These are phyloP conservation scores for Xylaria sp. DNA, from an alignment of 495 filamentous ascomycete species.

Conservation along the genomic window DNA sequence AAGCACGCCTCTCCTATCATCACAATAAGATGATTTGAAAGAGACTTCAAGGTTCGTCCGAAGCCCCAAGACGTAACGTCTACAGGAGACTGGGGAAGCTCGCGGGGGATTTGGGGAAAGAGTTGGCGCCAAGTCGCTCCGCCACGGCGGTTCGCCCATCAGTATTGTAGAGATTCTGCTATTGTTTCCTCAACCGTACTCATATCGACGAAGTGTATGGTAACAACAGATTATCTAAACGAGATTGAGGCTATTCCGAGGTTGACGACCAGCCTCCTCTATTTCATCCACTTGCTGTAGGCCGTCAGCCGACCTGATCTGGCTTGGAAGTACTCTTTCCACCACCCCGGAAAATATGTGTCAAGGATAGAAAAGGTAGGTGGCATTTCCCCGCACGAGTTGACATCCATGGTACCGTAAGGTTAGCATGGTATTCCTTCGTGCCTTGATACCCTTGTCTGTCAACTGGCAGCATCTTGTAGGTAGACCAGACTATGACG, in stretches of 20 bases:
- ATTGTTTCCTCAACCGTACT: neutral
- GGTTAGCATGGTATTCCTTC: neutral
- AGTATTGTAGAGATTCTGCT: neutral
- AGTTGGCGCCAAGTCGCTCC: slow-evolving; percentile 22
- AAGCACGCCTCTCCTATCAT: slow-evolving; percentile 7
- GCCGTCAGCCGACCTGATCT: neutral
- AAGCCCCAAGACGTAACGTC: neutral
- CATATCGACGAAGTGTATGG: neutral
- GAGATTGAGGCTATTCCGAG: slow-evolving; percentile 17
- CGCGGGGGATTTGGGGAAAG: slow-evolving; percentile 18
- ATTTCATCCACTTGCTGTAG: neutral
- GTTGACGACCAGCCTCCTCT: neutral
- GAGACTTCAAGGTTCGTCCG: neutral
- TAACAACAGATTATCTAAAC: neutral
- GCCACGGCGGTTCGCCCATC: neutral
- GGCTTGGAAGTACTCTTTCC: neutral
- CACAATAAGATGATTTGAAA: slow-evolving; percentile 13
- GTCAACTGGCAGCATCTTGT: neutral
- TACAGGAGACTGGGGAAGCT: slow-evolving; percentile 3
- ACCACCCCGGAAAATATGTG: slow-evolving; percentile 7
- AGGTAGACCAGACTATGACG: neutral
- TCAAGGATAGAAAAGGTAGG: slow-evolving; percentile 8
- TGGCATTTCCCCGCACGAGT: slow-evolving; percentile 22
- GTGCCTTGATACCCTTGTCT: neutral
- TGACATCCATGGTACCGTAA: neutral